A percentile compares a stretch with the other conserved stretches of the same genome.
Evolutionary conservation across 2,329 filamentous ascomycete species (phyloP).

Genomic region (Botrytis porri): DNA sequence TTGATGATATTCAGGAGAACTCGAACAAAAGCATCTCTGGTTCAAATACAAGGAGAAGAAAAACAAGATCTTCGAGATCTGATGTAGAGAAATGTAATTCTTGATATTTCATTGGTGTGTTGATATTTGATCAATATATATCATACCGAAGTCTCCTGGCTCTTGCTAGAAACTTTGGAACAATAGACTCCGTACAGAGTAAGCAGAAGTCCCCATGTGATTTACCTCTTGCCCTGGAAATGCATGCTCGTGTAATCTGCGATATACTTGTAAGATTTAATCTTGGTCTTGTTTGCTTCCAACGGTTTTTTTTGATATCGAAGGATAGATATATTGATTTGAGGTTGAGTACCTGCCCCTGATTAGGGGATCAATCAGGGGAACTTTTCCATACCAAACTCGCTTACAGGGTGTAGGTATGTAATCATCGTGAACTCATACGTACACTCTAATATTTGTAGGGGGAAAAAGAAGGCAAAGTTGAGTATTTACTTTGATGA

Average conservation of each 20-base stretch:
- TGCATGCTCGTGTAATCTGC: background rate
- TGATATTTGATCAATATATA: slow-evolving; percentile 6
- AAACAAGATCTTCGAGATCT: background rate
- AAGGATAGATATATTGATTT: background rate
- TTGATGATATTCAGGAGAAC: slow-evolving; percentile 19
- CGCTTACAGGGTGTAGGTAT: slow-evolving; percentile 1
- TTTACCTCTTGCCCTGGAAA: background rate
- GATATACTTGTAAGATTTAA: background rate
- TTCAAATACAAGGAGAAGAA: background rate
- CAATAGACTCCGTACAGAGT: background rate
- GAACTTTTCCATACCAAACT: background rate
- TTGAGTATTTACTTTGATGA: background rate
- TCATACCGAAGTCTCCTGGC: background rate
- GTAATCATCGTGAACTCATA: background rate
- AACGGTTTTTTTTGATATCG: background rate
- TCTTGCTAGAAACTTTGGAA: background rate
- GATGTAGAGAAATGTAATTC: slow-evolving; percentile 8
- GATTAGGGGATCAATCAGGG: background rate
- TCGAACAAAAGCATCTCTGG: background rate
- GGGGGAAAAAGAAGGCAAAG: background rate
- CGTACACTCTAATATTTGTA: background rate
- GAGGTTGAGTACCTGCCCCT: background rate
- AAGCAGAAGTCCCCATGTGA: background rate
- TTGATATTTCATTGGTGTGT: background rate
- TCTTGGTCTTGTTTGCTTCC: background rate